A percentile compares a stretch with the other conserved stretches of the same genome.
Conservation (phyloP, 1,284 basidiomycete species). For the Moesziomyces globuligerus region DNA sequence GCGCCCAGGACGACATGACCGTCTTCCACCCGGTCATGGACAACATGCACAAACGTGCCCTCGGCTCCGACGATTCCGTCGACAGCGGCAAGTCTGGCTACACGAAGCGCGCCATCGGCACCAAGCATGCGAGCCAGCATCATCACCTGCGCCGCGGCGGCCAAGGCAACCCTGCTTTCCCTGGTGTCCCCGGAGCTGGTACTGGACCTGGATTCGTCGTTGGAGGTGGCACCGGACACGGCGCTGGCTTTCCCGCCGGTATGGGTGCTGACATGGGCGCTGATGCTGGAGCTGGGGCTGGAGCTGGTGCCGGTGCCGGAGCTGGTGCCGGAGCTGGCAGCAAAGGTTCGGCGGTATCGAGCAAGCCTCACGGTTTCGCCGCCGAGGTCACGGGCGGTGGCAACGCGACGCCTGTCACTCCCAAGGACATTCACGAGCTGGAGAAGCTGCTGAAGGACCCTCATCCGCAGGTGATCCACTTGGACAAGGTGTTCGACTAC, state of each 20-base stretch:
- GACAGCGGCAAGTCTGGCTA: too few species aligned
- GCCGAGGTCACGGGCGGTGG: conserved; percentile 68
- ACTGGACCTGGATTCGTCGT: conserved; percentile 1
- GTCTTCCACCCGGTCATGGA: conserved; percentile 21
- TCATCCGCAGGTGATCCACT: conserved; percentile 65
- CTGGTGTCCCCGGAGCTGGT: not conserved
- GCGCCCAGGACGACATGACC: conserved; percentile 14
- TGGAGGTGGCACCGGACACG: too few species aligned
- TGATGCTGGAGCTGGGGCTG: not conserved
- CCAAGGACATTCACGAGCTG: conserved; percentile 64
- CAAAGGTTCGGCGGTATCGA: conserved; percentile 3
- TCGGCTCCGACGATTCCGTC: too few species aligned
- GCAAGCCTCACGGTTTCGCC: conserved; percentile 54
- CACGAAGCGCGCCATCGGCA: too few species aligned
- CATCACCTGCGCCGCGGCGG: too few species aligned
- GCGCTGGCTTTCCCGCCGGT: too few species aligned
- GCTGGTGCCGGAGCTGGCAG: not conserved
- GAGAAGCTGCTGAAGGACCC: conserved; percentile 64
- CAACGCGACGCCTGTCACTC: conserved; percentile 61
- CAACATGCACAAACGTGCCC: too few species aligned
- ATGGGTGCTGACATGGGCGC: not conserved
- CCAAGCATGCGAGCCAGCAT: too few species aligned
- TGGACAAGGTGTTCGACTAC: conserved; percentile 67
- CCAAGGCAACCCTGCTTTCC: too few species aligned
- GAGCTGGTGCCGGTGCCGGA: not conserved